Conservation (phyloP, 768 basidiomycete species). For the Steccherinum ochraceum region DNA sequence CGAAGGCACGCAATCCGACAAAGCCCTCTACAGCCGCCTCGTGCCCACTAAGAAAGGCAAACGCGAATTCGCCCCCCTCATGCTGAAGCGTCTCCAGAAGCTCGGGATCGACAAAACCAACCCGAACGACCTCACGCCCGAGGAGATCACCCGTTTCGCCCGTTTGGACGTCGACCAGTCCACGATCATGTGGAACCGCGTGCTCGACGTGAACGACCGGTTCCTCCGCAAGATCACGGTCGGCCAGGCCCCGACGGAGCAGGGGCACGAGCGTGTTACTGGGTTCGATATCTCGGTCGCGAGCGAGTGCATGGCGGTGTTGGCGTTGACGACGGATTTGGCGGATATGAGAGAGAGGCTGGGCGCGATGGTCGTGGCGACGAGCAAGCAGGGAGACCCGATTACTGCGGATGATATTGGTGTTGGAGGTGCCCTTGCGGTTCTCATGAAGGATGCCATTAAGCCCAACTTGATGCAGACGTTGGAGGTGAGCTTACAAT, state of each 20-base stretch:
- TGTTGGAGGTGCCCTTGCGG: conserved; percentile 89
- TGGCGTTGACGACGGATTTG: conserved; percentile 83
- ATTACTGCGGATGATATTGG: conserved; percentile 97
- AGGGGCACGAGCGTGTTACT: conserved; percentile 82
- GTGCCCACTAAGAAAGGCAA: conserved; percentile 92
- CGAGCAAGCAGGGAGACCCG: conserved; percentile 84
- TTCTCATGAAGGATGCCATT: conserved; percentile 97
- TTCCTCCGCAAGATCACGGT: conserved; percentile 92
- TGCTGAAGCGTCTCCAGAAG: conserved; percentile 93
- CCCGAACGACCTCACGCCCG: conserved; percentile 86
- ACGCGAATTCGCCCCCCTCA: conserved; percentile 90
- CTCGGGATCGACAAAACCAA: conserved; percentile 92
- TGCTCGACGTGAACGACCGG: conserved; percentile 93
- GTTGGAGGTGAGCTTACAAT: conserved; percentile 51
- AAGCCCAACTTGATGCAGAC: conserved; percentile 99
- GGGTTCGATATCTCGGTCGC: conserved; percentile 98
- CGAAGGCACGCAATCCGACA: conserved; percentile 92
- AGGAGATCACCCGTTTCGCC: conserved; percentile 86
- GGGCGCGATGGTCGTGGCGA: conserved; percentile 96
- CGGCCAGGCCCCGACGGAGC: conserved; percentile 85
- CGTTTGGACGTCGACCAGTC: conserved; percentile 86
- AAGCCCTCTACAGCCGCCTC: conserved; percentile 88
- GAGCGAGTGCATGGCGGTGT: conserved; percentile 96
- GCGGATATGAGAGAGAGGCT: conserved; percentile 89
- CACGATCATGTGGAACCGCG: conserved; percentile 97